These are phyloP conservation scores for Zalaria sp. DNA, from an alignment of 2,329 filamentous ascomycete genomes.

Conservation along the genomic window DNA sequence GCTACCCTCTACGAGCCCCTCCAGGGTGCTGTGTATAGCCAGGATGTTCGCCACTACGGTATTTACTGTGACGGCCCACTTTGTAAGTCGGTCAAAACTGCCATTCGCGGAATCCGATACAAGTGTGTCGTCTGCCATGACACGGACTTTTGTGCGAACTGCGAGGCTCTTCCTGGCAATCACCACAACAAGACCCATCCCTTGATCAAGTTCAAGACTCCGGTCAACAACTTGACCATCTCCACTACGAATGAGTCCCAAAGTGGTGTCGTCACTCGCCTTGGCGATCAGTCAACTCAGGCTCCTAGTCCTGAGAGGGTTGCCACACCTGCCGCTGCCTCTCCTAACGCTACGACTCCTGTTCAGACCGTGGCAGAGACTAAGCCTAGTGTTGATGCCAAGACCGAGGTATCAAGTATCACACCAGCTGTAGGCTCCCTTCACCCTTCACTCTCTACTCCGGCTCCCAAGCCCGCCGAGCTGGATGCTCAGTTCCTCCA, in stretches of 20 bases:
- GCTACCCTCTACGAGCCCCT: constrained; percentile 71
- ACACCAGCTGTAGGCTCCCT: neutral
- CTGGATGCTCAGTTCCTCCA: constrained; percentile 58
- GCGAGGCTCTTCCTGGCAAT: constrained; percentile 76
- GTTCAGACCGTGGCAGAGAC: constrained; percentile 64
- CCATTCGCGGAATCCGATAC: constrained; percentile 77
- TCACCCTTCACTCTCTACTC: neutral
- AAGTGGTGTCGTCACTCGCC: constrained; percentile 50
- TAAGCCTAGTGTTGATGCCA: constrained; percentile 34
- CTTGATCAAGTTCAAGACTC: constrained; percentile 90
- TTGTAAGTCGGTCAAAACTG: constrained; percentile 48
- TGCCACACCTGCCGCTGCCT: neutral
- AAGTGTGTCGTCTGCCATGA: constrained; percentile 96
- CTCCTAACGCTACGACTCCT: constrained; percentile 14
- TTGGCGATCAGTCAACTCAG: constrained; percentile 50
- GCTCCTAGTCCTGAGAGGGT: constrained; percentile 8
- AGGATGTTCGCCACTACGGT: constrained; percentile 53
- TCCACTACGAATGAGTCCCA: constrained; percentile 69
- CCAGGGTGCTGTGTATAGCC: constrained; percentile 26
- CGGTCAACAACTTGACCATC: constrained; percentile 75
- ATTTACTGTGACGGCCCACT: constrained; percentile 93
- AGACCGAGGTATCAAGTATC: constrained; percentile 5
- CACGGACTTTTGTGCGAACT: constrained; percentile 86
- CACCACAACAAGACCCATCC: constrained; percentile 91
- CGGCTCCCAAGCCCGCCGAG: constrained; percentile 11